Evolutionary conservation across 2,329 filamentous ascomycete species (phyloP).

Genomic region (Exophiala viscosa): DNA sequence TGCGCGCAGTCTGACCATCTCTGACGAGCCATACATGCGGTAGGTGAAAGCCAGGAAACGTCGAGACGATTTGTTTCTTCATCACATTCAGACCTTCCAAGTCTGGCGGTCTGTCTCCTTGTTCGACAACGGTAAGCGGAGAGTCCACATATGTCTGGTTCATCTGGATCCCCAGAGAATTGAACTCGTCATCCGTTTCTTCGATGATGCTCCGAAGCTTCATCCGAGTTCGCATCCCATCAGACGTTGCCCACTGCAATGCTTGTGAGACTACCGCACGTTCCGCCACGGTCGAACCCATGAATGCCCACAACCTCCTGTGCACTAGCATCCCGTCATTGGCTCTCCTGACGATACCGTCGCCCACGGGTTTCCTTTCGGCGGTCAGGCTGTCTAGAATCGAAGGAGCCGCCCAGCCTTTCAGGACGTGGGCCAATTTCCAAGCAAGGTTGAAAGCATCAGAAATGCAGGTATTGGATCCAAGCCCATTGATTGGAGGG

Average conservation of each 20-base stretch:
- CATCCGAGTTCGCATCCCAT: background rate
- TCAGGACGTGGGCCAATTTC: constrained; percentile 32
- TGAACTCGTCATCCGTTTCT: constrained; percentile 38
- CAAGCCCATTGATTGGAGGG: constrained; percentile 34
- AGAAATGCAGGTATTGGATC: constrained; percentile 35
- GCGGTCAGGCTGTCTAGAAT: constrained; percentile 10
- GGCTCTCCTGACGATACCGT: constrained; percentile 10
- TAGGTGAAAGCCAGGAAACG: constrained; percentile 56
- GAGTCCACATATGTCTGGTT: constrained; percentile 49
- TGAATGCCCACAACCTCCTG: constrained; percentile 1
- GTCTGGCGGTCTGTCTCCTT: constrained; percentile 28
- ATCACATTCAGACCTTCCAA: background rate
- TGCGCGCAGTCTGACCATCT: constrained; percentile 37
- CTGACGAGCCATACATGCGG: constrained; percentile 62
- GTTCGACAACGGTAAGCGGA: constrained; percentile 45
- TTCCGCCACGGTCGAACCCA: background rate
- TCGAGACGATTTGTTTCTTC: constrained; percentile 43
- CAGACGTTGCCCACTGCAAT: background rate
- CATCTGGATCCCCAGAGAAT: constrained; percentile 56
- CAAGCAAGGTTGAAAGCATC: constrained; percentile 37
- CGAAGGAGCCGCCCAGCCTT: constrained; percentile 30
- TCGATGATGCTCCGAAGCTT: background rate
- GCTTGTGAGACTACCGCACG: background rate
- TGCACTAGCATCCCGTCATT: constrained; percentile 16
- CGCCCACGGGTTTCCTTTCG: background rate